Evolutionary conservation across 805 yeast species (phyloP).

Genomic region (Starmerella lactis-condensi): DNA sequence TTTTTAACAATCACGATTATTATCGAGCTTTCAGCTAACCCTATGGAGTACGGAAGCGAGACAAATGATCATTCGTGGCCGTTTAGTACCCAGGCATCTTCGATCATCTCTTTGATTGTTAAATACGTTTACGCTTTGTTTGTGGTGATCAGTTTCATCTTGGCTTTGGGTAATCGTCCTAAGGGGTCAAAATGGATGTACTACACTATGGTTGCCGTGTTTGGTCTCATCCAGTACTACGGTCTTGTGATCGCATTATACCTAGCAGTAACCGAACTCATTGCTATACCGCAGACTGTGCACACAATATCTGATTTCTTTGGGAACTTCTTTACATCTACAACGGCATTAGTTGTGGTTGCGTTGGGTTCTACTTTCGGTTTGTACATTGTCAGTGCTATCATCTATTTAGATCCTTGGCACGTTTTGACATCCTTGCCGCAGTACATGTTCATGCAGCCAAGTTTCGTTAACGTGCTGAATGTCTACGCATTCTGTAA

Average conservation of each 20-base stretch:
- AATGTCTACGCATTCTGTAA: constrained; percentile 54
- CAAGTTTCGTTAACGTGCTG: constrained; percentile 28
- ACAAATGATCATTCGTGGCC: constrained; percentile 27
- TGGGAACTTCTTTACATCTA: constrained; percentile 24
- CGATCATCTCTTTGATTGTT: constrained; percentile 33
- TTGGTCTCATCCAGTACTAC: constrained; percentile 43
- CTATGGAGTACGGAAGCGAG: constrained; percentile 27
- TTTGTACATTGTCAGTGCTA: constrained; percentile 38
- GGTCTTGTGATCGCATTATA: constrained; percentile 40
- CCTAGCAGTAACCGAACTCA: constrained; percentile 37
- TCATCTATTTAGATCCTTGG: constrained; percentile 48
- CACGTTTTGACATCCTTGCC: constrained; percentile 39
- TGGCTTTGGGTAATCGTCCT: constrained; percentile 48
- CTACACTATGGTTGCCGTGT: constrained; percentile 34
- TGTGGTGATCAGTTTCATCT: constrained; percentile 38
- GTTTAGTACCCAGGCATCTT: constrained; percentile 20
- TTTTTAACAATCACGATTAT: constrained; percentile 45
- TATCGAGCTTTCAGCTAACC: constrained; percentile 30
- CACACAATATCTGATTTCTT: constrained; percentile 19
- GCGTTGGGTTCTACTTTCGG: constrained; percentile 46
- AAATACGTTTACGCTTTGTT: constrained; percentile 40
- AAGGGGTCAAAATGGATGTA: constrained; percentile 41
- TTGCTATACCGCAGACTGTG: constrained; percentile 18
- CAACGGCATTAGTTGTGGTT: constrained; percentile 39
- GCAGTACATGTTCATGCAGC: constrained; percentile 24